A percentile compares a stretch with the other conserved stretches of the same genome.
These are phyloP conservation scores for Vaccinium macrocarpon DNA, from an alignment of 148 eudicot genomes.

Conservation along the genomic window DNA sequence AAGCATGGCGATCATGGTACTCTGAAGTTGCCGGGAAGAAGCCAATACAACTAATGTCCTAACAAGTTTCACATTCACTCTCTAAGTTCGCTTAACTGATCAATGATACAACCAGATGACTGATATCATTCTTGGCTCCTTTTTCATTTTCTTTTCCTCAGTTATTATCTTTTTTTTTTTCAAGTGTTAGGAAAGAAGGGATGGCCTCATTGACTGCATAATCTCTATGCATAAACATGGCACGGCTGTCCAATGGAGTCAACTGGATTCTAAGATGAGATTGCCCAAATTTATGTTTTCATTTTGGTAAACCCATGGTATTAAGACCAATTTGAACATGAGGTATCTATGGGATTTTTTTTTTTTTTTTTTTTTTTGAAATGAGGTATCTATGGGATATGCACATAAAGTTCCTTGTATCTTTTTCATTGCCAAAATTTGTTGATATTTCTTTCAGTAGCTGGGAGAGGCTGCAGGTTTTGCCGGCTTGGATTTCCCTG, in stretches of 20 bases:
- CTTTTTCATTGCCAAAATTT: not conserved
- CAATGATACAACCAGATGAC: not conserved
- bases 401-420: not conserved
- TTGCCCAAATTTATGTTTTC: not conserved
- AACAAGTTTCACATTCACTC: not conserved
- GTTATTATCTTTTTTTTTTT: not conserved
- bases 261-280: not conserved
- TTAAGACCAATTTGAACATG: not conserved
- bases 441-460: not conserved
- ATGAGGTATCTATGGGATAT: not conserved
- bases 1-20: slow-evolving; percentile 89
- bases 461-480: no score
- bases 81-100: not conserved
- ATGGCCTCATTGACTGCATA: slow-evolving; percentile 31
- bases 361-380: no score
- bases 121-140: not conserved
- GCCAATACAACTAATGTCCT: slow-evolving; percentile 52
- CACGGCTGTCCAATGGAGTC: slow-evolving; percentile 6
- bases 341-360: no score
- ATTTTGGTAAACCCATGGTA: not conserved
- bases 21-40: slow-evolving; percentile 72
- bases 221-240: slow-evolving; percentile 31
- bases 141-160: not conserved
- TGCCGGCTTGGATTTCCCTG: no score
- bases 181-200: slow-evolving; percentile 8